Base-by-base conservation (phyloP, 192 early-diverging fungal genomes). In the Coemansia sp. region DNA sequence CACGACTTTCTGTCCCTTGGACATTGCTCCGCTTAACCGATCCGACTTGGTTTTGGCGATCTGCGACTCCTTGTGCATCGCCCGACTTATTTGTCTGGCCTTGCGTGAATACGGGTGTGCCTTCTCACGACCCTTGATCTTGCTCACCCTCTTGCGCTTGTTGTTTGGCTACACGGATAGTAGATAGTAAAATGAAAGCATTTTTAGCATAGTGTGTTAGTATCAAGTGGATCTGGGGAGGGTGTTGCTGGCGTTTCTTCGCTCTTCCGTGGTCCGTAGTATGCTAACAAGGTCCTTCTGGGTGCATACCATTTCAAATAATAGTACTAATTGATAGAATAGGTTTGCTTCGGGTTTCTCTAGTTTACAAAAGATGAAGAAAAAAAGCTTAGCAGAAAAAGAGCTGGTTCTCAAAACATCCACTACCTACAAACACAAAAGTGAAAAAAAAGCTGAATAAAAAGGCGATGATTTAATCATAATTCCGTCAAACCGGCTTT, bases 91-190 rank as follows among this genome's bases (percentile, higher is more conserved):
- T 66, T 91, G 90, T 6, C 58, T 73, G 3, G 90, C 90, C 58
- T 91, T 91, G 30, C 90, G 81, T 53, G 90, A 91, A 63, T 87
- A 88, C 13, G 90, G 90, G 59, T 91, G 90, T n/a, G 90, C 88
- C 70, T 84, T 87, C 39, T 88, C 87, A 26, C 70, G 68, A 51
- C 79, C 83, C 72, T 87, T 85, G 65, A 87, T 84, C 43, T 84
- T 84, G 40, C 67, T 70, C 8, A 85, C 56, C 42, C 79, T 74
- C 58, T 80, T 79, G 40, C 77, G 81, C 43, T 84, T 84, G 70
- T 87, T 87, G 82, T 87, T 87, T 0, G 86, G 86, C 86, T 78
- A 79, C 37, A 57, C 6, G 15, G n/a, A 28, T n/a, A n/a, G n/a
- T n/a, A n/a, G n/a, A n/a, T n/a, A 61, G 59, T 35, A 45, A 2